Evolutionary conservation across 495 filamentous ascomycete genomes (phyloP), one percentile per base, ranked within the genome.

Genomic region (Staphylotrichum tortipilum): DNA sequence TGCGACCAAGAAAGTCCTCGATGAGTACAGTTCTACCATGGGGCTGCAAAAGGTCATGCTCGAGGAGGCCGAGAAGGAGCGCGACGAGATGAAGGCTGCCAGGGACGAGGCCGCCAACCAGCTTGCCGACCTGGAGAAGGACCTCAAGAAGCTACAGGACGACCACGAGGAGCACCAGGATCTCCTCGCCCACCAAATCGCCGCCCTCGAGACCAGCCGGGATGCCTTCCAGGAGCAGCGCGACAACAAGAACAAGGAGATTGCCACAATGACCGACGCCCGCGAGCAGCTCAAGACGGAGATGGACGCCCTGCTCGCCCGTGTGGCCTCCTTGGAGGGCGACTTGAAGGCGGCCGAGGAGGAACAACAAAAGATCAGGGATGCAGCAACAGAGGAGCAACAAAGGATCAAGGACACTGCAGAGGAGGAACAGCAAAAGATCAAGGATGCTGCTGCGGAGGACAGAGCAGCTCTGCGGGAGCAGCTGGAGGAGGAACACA

Each of bases 141-240:
- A 70, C 29, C 47, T 69, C 15, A 61, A 56, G 15, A 54, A 62
- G 55, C 54, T 55, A 22, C 62, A 68, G 15, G 52, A 58, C 14
- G 67, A 62, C 17, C 65, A 67, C 42, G 60, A 62, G 44, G 58
- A 68, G 11, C 68, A 71, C 14, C 67, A 73, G 43, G 57, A 54
- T 8, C 44, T 56, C 11, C 59, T 70, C 31, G 46, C 58, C 14
- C 61, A 59, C 21, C 65, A 70, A 47, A 67, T 73, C 39, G 43
- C 60, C 11, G 62, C 60, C 14, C 55, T 74, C 2, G 65, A 67
- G 36, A 51, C 57, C 34, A 57, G 60, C 43, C 59, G 60, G 22
- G 61, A 57, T 15, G 53, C 59, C 38, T 62, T 71, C 26, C 59
- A 72, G 47, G 63, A 54, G 44, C 65, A 68, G 22, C 60, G 68